Conservation (phyloP, 2,329 filamentous ascomycete genomes). For the Aspergillus calidoustus region DNA sequence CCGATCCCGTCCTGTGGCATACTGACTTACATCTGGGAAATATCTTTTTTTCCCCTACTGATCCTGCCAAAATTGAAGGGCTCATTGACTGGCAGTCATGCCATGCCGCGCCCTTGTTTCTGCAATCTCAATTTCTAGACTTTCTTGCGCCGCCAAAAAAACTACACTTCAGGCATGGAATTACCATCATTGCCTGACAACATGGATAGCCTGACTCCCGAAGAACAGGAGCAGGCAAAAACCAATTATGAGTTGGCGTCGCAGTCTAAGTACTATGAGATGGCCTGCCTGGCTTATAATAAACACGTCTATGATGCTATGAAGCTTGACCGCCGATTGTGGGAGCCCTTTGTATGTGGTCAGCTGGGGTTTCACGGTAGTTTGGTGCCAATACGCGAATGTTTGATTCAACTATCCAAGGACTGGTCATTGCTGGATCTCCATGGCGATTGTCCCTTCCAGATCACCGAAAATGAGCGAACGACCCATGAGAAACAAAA, state of each 20-base stretch:
- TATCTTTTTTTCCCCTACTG: slow-evolving; percentile 28
- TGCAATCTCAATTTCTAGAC: slow-evolving; percentile 28
- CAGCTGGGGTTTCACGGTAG: slow-evolving; percentile 22
- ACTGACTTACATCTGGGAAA: slow-evolving; percentile 31
- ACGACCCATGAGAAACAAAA: no score
- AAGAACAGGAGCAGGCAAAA: slow-evolving; percentile 18
- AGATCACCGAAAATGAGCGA: no score
- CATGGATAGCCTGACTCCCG: slow-evolving; percentile 21
- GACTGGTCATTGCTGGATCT: no score
- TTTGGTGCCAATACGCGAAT: slow-evolving; percentile 22
- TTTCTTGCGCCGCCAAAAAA: slow-evolving; percentile 28
- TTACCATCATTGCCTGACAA: slow-evolving; percentile 23
- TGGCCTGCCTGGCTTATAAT: slow-evolving; percentile 26
- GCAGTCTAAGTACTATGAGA: slow-evolving; percentile 32
- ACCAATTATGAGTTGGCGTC: slow-evolving; percentile 19
- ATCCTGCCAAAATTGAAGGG: slow-evolving; percentile 27
- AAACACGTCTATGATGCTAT: slow-evolving; percentile 26
- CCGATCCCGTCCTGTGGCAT: slow-evolving; percentile 27
- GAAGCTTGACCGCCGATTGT: slow-evolving; percentile 26
- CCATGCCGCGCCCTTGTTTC: slow-evolving; percentile 27
- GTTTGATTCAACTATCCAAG: no score
- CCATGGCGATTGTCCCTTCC: no score
- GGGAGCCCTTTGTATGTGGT: slow-evolving; percentile 28
- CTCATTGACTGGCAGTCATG: slow-evolving; percentile 35
- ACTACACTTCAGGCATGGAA: slow-evolving; percentile 23